Base-by-base conservation (phyloP, 2,329 filamentous ascomycete species). In the Sporothrix brunneoviolacea region DNA sequence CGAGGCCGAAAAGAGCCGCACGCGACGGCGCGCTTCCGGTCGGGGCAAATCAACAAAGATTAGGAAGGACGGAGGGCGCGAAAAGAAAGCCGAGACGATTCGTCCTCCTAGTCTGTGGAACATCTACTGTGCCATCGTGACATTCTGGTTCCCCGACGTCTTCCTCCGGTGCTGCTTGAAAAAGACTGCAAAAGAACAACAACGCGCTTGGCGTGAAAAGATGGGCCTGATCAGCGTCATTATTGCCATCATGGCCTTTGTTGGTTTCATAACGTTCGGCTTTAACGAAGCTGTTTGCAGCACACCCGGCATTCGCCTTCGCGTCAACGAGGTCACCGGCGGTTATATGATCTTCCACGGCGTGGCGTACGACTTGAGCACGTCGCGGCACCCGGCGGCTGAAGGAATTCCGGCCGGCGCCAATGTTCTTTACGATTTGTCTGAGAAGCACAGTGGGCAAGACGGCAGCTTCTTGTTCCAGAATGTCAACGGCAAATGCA, bases 301-400 rank as follows among this genome's bases (percentile, higher is more conserved):
- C 15, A 68, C 71, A 2, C 84, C 88, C 8, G 80, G 82, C 22
- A 70, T 82, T 38, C 83, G 91, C 53, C 72, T 97, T 49, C 84
- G 83, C 55, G 78, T 88, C 64, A 97, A 97, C 67, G 74, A 94
- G 54, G 88, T 98, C 50, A 79, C 78, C 47, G 66, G 62, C 7
- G 89, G 88, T 12, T 96, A 88, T 71, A 91, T 98, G 88, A 97
- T 98, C 58, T 93, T 96, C 65, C 91, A 98, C 61, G 93, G 93
- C 49, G 77, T 82, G 53, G 93, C 93, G 3, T 96, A 95, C 63
- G 85, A 96, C 63, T 72, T 98, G 51, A 80, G 83, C 4, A 67
- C 68, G 30, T 95, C 90, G 0, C 74, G 77, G 22, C 93, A 98
- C 65, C 88, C 90, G 7, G 77, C 80, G 3, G 93, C 90, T 1